These are phyloP conservation scores for Scenedesmus sp. DNA, from an alignment of 163 green algal genomes.

Conservation along the genomic window DNA sequence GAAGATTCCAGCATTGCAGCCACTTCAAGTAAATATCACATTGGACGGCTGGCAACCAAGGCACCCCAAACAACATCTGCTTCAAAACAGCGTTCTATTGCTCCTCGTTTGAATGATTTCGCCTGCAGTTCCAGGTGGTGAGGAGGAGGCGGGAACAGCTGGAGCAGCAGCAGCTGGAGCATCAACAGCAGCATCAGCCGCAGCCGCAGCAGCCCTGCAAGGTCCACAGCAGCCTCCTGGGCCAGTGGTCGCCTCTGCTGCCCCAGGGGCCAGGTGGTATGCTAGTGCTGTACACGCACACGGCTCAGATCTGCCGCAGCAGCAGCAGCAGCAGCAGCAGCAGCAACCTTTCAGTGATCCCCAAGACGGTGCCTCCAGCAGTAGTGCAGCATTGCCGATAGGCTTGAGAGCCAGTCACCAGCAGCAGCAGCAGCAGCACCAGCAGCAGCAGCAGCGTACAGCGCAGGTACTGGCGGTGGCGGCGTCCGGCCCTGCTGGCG, in stretches of 20 bases:
- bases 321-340: constrained; percentile 19
- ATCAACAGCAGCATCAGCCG: background rate
- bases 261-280: background rate
- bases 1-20: too few relatives aligned
- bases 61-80: too few relatives aligned
- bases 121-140: background rate
- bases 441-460: background rate
- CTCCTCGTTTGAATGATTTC: background rate
- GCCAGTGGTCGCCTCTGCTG: background rate
- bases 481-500: background rate
- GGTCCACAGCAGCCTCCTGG: background rate
- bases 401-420: background rate
- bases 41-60: too few relatives aligned
- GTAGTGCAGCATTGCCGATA: background rate
- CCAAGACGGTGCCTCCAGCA: background rate
- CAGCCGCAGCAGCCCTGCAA: background rate
- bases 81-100: background rate
- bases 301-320: background rate
- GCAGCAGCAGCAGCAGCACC: background rate
- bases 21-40: too few relatives aligned
- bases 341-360: background rate
- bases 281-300: background rate
- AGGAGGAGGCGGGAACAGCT: background rate
- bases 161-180: background rate
- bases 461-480: background rate